Base-by-base conservation (phyloP, 2,329 filamentous ascomycete species). In the Macrophomina tecta region DNA sequence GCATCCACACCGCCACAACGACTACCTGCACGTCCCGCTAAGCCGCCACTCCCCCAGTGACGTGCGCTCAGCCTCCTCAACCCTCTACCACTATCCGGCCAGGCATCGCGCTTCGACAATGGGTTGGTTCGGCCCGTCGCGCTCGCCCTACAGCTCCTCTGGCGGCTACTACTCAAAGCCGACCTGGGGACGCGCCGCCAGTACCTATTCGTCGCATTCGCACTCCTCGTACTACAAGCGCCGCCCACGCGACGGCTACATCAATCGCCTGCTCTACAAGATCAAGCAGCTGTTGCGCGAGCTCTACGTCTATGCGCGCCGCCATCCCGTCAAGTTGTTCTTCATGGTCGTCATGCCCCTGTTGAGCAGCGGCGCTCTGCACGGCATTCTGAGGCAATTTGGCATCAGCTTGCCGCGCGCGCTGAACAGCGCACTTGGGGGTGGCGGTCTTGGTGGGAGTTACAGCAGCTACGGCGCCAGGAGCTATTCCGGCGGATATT, bases 311-410 rank as follows among this genome's bases (percentile, higher is more conserved):
- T 97, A 94, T 81, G 91, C 92, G 73, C 90, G 92, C 76, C 86
- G 88, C 45, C 90, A 97, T 81, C 94, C 94, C 0, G 81, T 93
- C 75, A 96, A 96, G 81, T 91, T 97, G 56, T 91, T 97, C 82
- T 91, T 97, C 82, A 86, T 93, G 69, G 90, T 97, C 69, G 86
- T 97, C 73, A 88, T 97, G 86, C 94, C 94, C 9, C 85, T 98
- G 67, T 82, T 97, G 73, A 93, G 90, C 1, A 92, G 92, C 62
- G 94, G 94, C 38, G 90, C 92, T 34, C 81, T 97, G 71, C 89
- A 89, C 8, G 91, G 90, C 55, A 82, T 97, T 52, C 85, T 97
- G 53, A 87, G 87, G 45, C 88, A 89, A 75, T 91, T 97, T 78
- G 94, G 94, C 28, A 83, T 98, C 68, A 85, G 90, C 69, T 79